phyloP scores from a whole-genome alignment of 495 filamentous ascomycete genomes.

The Talaromyces liani region DNA sequence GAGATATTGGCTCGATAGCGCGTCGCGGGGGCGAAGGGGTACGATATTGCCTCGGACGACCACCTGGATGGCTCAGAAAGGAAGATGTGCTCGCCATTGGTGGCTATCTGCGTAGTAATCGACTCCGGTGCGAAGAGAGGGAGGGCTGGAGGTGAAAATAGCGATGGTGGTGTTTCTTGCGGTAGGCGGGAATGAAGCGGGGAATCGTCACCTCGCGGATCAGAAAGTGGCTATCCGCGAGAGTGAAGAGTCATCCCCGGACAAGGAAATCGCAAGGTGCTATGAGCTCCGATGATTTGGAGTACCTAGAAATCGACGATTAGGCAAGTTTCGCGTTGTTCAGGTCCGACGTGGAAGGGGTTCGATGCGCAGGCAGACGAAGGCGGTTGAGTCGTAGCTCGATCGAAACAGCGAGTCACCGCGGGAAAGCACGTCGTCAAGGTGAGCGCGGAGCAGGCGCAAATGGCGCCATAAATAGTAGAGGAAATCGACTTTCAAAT shows the following conservation, averaged over 20 bases:
- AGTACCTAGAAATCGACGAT: conserved; percentile 18
- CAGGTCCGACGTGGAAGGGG: conserved; percentile 14
- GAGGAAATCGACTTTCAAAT: not conserved
- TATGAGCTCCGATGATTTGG: not conserved
- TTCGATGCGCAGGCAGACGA: conserved; percentile 17
- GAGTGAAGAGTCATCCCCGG: conserved; percentile 41
- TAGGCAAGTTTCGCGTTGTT: conserved; percentile 16
- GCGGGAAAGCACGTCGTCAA: conserved; percentile 4
- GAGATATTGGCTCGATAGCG: conserved; percentile 47
- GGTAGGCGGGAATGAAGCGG: conserved; percentile 42
- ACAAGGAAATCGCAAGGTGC: conserved; percentile 12
- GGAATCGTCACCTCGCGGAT: conserved; percentile 39
- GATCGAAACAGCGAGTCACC: not conserved
- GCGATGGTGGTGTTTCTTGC: conserved; percentile 23
- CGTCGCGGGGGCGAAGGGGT: conserved; percentile 48
- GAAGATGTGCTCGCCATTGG: conserved; percentile 40
- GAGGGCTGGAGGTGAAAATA: conserved; percentile 12
- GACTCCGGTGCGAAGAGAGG: conserved; percentile 5
- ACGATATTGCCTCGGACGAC: conserved; percentile 42
- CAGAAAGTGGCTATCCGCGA: conserved; percentile 40
- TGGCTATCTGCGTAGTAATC: not conserved
- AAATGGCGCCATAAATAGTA: not conserved
- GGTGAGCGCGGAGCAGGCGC: conserved; percentile 1
- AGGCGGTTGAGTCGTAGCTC: conserved; percentile 5
- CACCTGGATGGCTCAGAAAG: conserved; percentile 31